These are phyloP conservation scores for Thermoascus crustaceus DNA, from an alignment of 2,329 filamentous ascomycete genomes.

Conservation along the genomic window DNA sequence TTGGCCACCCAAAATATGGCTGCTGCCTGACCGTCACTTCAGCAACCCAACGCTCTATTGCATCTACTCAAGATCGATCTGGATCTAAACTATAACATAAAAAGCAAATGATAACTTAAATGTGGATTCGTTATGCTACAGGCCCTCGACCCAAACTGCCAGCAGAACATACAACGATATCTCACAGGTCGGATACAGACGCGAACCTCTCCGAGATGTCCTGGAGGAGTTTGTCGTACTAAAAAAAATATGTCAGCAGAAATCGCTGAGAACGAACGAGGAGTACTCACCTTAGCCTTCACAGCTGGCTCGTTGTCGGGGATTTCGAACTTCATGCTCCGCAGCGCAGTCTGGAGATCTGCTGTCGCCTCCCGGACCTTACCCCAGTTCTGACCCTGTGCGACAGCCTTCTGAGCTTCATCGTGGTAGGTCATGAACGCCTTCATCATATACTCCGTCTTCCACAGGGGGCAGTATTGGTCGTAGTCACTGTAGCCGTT, in stretches of 20 bases:
- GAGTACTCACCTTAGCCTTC: conserved; percentile 63
- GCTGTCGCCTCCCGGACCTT: conserved; percentile 87
- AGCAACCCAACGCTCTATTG: too few relatives aligned
- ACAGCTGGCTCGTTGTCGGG: conserved; percentile 75
- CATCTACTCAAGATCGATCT: too few relatives aligned
- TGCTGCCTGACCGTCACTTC: conserved; percentile 6
- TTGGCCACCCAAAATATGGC: too few relatives aligned
- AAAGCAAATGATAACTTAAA: background rate
- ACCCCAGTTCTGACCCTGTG: conserved; percentile 82
- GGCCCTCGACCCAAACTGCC: background rate
- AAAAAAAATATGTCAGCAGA: conserved; percentile 35
- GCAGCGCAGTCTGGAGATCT: conserved; percentile 75
- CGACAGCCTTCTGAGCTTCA: conserved; percentile 89
- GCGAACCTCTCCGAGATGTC: conserved; percentile 97
- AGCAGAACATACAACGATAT: background rate
- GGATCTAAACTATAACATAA: too few relatives aligned
- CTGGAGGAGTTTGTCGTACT: conserved; percentile 91
- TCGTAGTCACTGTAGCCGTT: conserved; percentile 99
- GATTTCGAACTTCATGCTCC: conserved; percentile 95
- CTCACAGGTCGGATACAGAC: conserved; percentile 85
- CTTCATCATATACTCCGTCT: conserved; percentile 99
- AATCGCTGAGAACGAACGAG: conserved; percentile 2
- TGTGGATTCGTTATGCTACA: conserved; percentile 7
- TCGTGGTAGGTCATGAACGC: conserved; percentile 97
- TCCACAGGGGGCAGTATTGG: conserved; percentile 98